Base-by-base conservation (phyloP, 2,329 filamentous ascomycete genomes). In the Alternaria tenuissima region DNA sequence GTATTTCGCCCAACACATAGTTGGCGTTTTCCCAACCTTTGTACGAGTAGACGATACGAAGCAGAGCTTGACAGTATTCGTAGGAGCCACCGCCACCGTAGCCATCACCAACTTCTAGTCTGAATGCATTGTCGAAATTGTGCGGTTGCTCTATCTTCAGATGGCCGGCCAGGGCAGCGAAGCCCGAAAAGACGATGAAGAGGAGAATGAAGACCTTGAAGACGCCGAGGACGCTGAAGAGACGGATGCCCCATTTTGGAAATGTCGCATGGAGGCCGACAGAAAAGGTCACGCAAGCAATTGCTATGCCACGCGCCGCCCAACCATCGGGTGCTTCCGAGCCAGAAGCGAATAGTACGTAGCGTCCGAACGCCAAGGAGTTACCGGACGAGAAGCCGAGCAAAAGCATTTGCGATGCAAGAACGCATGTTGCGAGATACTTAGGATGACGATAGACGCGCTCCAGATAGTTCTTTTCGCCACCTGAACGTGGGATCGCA, bases 391-490 rank as follows among this genome's bases (percentile, higher is more conserved):
- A 87, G 70, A 88, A 88, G 0, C 86, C 87, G 1, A 89, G 82
- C 1, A 88, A 78, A 46, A 89, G 81, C 84, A 88, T 87, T 72
- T 88, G 86, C 1, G 86, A 79, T 3, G 86, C 86, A 34, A 89
- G 80, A 2, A 89, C 82, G 62, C 85, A 87, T 0, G 86, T 87
- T 1, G 86, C 83, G 1, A 89, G 74, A 72, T 88, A 87, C 57
- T 82, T 84, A 0, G 87, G 87, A 22, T 80, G 83, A 2, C 82
- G 81, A 76, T 88, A 89, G 16, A 87, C 85, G n/a, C 85, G 81
- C 68, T 89, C 87, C 14, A 89, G 84, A 69, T 89, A 89, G 72
- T 88, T 87, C 80, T 89, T 89, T 64, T 89, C 87, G 20, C 88
- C 88, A 14, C 88, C 87, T 14, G 85, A 88, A 36, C 84, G 81